Base-by-base conservation (phyloP, 1,139 yeast species). In the Suhomyces bolitotheri region DNA sequence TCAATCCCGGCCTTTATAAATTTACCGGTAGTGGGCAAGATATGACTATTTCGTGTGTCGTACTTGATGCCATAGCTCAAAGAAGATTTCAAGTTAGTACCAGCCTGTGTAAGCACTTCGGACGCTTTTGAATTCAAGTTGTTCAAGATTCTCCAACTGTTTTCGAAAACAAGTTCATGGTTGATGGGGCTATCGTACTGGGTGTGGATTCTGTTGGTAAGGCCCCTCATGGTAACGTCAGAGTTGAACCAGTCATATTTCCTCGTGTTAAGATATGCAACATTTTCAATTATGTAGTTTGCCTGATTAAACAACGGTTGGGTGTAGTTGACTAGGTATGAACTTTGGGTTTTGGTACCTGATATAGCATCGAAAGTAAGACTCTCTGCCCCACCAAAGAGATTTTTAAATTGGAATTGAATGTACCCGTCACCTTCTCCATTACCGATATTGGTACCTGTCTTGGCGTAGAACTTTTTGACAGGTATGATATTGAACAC, bases 391-490 rank as follows among this genome's bases (percentile, higher is more conserved):
- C 96, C 96, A 0, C 96, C 96, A 59, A 89, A 79, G 8, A 87
- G 61, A 55, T 92, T 90, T 34, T 80, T 73, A 55, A 84, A 66
- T 53, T 83, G 89, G 43, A 86, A 76, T 33, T 84, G 82, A 29
- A 88, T 72, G 52, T 88, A 87, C 2, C 96, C 97, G 54, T 86
- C 95, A 19, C 97, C 97, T 64, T 89, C 96, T 17, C 95, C 95
- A 54, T 90, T 90, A 2, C 97, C 97, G 4, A 90, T 77, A 58
- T 85, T 89, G 5, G 96, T 90, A n/a, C 96, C 97, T 2, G 96
- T 86, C 51, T 82, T 83, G 41, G 94, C 89, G 43, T 76, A 76
- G 52, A 85, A 82, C 46, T 68, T 71, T 46, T 83, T 82, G 2
- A 75, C 73, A 0, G 94, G 94, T 9, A 70, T 43, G 2, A 83